A percentile compares a stretch with the other conserved stretches of the same genome.
These are phyloP conservation scores for Tetrahymena borealis DNA, from an alignment of 73 alveolate species.

Conservation along the genomic window DNA sequence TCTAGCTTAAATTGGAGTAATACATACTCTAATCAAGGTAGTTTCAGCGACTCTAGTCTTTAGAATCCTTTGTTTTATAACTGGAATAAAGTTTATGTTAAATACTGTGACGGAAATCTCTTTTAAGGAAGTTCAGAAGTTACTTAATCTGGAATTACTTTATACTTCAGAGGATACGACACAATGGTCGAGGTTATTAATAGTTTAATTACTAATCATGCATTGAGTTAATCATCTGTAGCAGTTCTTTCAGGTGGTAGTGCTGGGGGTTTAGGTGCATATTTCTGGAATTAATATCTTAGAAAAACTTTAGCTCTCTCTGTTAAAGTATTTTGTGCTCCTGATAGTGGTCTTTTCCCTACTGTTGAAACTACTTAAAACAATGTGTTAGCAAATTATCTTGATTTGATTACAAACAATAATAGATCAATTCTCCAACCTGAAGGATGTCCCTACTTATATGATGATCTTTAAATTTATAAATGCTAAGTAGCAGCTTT, in stretches of 20 bases:
- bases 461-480: neutral
- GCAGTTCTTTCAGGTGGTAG: neutral
- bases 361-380: neutral
- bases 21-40: neutral
- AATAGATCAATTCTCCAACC: neutral
- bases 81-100: neutral
- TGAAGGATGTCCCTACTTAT: neutral
- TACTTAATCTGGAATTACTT: neutral
- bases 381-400: no score
- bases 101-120: neutral
- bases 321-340: neutral
- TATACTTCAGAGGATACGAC: neutral
- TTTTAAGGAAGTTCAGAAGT: neutral
- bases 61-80: neutral
- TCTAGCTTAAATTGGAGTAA: neutral
- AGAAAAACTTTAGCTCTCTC: neutral
- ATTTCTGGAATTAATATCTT: neutral
- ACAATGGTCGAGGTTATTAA: neutral
- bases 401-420: neutral
- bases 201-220: neutral
- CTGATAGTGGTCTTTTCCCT: neutral
- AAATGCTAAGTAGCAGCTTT: neutral
- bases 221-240: neutral
- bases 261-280: neutral
- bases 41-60: neutral